Conservation (phyloP, 768 basidiomycete species). For the Cyclocybe cylindracea region DNA sequence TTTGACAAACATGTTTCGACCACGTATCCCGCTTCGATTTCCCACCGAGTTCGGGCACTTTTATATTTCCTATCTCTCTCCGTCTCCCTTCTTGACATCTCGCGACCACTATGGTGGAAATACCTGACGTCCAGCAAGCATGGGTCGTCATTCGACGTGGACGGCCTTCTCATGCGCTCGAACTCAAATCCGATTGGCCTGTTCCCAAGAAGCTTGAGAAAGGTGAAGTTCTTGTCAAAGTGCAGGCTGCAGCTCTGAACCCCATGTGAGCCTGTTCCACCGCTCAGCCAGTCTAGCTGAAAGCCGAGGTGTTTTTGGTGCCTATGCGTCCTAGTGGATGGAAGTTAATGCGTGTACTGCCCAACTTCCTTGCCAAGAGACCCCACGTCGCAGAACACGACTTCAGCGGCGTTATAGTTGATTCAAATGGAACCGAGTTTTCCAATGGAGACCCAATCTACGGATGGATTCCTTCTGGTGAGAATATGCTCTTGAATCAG, state of each 20-base stretch:
- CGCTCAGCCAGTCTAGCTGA: too few species aligned
- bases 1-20: too few species aligned
- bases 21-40: too few species aligned
- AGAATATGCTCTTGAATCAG: slow-evolving; percentile 3
- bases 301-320: neutral
- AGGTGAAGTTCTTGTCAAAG: slow-evolving; percentile 37
- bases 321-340: slow-evolving; percentile 42
- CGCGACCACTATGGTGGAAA: slow-evolving; percentile 3
- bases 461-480: slow-evolving; percentile 43
- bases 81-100: too few species aligned
- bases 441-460: slow-evolving; percentile 62
- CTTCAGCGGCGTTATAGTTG: slow-evolving; percentile 60
- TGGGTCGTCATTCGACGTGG: slow-evolving; percentile 36
- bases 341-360: slow-evolving; percentile 53
- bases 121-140: slow-evolving; percentile 34
- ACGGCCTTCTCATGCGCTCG: slow-evolving; percentile 28
- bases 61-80: neutral
- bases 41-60: too few species aligned
- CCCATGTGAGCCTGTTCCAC: slow-evolving; percentile 48
- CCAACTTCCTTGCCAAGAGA: slow-evolving; percentile 44
- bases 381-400: slow-evolving; percentile 63
- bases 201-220: slow-evolving; percentile 31
- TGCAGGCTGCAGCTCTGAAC: slow-evolving; percentile 58
- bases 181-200: slow-evolving; percentile 34
- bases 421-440: slow-evolving; percentile 54